Conservation (phyloP, 2,329 filamentous ascomycete genomes). For the Reticulascus tulasneorum region DNA sequence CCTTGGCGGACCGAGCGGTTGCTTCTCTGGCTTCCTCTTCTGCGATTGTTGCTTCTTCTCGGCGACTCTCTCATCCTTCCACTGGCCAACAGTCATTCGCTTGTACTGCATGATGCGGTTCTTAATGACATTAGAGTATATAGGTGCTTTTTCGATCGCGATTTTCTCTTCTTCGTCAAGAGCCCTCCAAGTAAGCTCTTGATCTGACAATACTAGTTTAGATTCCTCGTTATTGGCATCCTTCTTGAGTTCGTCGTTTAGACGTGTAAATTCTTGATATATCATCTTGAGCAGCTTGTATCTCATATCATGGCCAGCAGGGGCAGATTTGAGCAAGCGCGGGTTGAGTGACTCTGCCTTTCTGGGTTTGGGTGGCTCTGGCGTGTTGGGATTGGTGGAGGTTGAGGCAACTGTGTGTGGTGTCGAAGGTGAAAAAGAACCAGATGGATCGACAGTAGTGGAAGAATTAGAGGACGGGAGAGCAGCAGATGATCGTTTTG, state of each 20-base stretch:
- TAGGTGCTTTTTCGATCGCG: slow-evolving; percentile 60
- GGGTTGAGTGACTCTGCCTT: slow-evolving; percentile 61
- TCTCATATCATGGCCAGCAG: slow-evolving; percentile 54
- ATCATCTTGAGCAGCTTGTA: slow-evolving; percentile 58
- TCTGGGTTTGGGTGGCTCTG: slow-evolving; percentile 15
- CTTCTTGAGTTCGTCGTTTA: slow-evolving; percentile 61
- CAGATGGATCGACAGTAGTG: slow-evolving; percentile 1
- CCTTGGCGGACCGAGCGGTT: slow-evolving; percentile 34
- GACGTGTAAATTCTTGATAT: slow-evolving; percentile 60
- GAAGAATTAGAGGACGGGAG: slow-evolving; percentile 7
- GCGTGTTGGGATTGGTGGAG: slow-evolving; percentile 10
- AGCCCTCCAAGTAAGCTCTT: slow-evolving; percentile 64
- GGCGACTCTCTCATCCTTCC: slow-evolving; percentile 57
- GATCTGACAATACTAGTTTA: slow-evolving; percentile 53
- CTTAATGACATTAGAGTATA: slow-evolving; percentile 84
- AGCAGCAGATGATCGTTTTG: slow-evolving; percentile 10
- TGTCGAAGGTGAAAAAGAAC: slow-evolving; percentile 5
- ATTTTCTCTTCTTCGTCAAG: slow-evolving; percentile 76
- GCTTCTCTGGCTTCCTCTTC: slow-evolving; percentile 25
- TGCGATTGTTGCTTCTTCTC: slow-evolving; percentile 22
- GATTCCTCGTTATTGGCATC: slow-evolving; percentile 45
- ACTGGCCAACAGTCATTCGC: slow-evolving; percentile 68
- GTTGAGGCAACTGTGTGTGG: too few species aligned
- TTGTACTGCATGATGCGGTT: slow-evolving; percentile 73
- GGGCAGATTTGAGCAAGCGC: slow-evolving; percentile 55